These are phyloP conservation scores for Paramyrothecium roridum DNA, from an alignment of 2,329 filamentous ascomycete species.

Conservation along the genomic window DNA sequence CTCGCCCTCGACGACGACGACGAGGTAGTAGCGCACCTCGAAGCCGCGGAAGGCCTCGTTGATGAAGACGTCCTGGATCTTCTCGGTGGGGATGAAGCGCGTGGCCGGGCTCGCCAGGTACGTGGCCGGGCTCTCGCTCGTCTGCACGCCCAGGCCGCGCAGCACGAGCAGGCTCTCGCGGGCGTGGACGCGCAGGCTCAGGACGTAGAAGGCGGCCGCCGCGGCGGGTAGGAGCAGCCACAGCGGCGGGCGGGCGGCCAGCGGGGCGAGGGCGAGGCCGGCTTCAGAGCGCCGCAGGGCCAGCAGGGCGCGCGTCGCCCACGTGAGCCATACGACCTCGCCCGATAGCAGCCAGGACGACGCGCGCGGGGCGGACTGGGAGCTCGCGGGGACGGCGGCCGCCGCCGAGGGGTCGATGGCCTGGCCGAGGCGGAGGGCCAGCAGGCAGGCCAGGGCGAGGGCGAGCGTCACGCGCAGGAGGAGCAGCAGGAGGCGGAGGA, in stretches of 20 bases:
- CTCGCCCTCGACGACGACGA: slow-evolving; percentile 87
- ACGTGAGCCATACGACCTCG: slow-evolving; percentile 6
- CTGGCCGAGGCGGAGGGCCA: slow-evolving; percentile 50
- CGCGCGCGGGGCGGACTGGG: slow-evolving; percentile 8
- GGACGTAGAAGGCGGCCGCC: slow-evolving; percentile 35
- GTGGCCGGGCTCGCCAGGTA: slow-evolving; percentile 54
- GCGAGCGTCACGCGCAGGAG: slow-evolving; percentile 39
- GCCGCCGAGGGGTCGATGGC: slow-evolving; percentile 25
- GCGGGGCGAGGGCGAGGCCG: slow-evolving; percentile 24
- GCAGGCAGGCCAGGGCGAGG: slow-evolving; percentile 36
- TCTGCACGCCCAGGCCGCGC: slow-evolving; percentile 87
- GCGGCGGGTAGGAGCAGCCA: slow-evolving; percentile 36
- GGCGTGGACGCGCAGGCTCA: slow-evolving; percentile 45
- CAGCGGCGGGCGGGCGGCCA: slow-evolving; percentile 32
- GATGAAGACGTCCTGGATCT: slow-evolving; percentile 90
- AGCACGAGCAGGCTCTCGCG: slow-evolving; percentile 88
- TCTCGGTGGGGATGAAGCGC: slow-evolving; percentile 78
- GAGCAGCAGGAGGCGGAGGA: slow-evolving; percentile 41
- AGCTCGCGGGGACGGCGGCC: slow-evolving; percentile 3
- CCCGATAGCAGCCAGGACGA: slow-evolving; percentile 2
- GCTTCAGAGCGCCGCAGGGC: slow-evolving; percentile 24
- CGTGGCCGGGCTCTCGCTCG: slow-evolving; percentile 59
- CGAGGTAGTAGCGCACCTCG: slow-evolving; percentile 83
- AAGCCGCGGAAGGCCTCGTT: slow-evolving; percentile 94
- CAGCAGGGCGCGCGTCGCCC: slow-evolving; percentile 14